A percentile compares a stretch with the other conserved stretches of the same genome.
These are phyloP conservation scores for Vitellaria paradoxa DNA, from an alignment of 179 eudicot species.

Conservation along the genomic window DNA sequence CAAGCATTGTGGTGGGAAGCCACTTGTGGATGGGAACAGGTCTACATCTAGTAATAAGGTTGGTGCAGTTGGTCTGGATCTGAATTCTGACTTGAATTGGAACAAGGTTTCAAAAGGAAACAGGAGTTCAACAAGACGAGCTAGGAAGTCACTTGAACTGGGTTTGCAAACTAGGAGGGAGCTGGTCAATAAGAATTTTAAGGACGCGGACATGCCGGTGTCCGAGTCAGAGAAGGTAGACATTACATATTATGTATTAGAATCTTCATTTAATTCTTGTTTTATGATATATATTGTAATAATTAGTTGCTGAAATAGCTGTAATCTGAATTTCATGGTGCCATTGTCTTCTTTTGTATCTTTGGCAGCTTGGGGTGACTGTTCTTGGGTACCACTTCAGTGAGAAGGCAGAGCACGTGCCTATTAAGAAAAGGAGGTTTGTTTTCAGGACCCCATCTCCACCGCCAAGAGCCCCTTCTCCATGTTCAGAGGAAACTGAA, in stretches of 20 bases:
- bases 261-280: background rate
- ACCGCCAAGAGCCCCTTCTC: conserved; percentile 17
- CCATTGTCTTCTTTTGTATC: background rate
- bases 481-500: conserved; percentile 14
- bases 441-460: conserved; percentile 35
- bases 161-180: conserved; percentile 13
- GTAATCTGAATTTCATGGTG: background rate
- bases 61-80: conserved; percentile 31
- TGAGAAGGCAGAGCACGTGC: conserved; percentile 35
- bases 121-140: conserved; percentile 26
- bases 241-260: background rate
- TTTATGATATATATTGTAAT: background rate
- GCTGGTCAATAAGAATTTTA: conserved; percentile 9
- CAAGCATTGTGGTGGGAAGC: conserved; percentile 14
- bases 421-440: conserved; percentile 49
- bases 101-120: conserved; percentile 30
- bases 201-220: conserved; percentile 32
- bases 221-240: conserved; percentile 37
- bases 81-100: conserved; percentile 35
- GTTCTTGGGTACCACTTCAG: conserved; percentile 23
- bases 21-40: conserved; percentile 23
- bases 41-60: conserved; percentile 25
- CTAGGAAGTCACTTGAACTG: conserved; percentile 15
- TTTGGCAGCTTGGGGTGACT: conserved; percentile 29
- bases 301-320: background rate